These are phyloP conservation scores for Aspergillus terreus DNA, from an alignment of 2,329 filamentous ascomycete genomes.

Conservation along the genomic window DNA sequence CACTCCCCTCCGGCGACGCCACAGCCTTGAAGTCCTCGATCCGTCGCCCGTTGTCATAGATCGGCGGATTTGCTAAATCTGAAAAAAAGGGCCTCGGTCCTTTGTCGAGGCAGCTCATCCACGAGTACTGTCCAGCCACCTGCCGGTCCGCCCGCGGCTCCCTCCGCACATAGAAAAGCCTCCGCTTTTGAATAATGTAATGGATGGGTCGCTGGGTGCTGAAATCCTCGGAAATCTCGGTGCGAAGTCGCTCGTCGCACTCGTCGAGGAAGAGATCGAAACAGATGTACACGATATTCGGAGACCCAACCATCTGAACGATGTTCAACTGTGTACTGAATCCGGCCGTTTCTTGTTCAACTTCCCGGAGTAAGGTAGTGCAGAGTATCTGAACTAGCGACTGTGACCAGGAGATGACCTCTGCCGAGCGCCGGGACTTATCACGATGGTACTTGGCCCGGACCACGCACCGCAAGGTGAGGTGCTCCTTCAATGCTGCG, in stretches of 20 bases:
- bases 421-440: background rate
- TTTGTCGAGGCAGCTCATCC: background rate
- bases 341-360: background rate
- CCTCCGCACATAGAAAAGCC: background rate
- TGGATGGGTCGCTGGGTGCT: background rate
- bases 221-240: background rate
- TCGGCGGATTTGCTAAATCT: background rate
- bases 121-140: background rate
- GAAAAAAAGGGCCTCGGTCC: background rate
- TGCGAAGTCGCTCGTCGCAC: background rate
- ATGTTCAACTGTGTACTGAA: background rate
- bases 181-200: background rate
- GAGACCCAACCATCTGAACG: background rate
- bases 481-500: background rate
- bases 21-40: background rate
- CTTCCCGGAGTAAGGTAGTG: background rate
- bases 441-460: background rate
- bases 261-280: background rate
- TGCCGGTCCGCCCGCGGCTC: background rate
- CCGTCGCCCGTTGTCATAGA: background rate
- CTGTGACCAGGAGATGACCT: background rate
- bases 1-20: background rate
- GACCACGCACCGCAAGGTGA: background rate
- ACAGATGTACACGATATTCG: background rate
- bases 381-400: background rate